phyloP scores from a whole-genome alignment of 495 filamentous ascomycete genomes.

The Tuber brumale region DNA sequence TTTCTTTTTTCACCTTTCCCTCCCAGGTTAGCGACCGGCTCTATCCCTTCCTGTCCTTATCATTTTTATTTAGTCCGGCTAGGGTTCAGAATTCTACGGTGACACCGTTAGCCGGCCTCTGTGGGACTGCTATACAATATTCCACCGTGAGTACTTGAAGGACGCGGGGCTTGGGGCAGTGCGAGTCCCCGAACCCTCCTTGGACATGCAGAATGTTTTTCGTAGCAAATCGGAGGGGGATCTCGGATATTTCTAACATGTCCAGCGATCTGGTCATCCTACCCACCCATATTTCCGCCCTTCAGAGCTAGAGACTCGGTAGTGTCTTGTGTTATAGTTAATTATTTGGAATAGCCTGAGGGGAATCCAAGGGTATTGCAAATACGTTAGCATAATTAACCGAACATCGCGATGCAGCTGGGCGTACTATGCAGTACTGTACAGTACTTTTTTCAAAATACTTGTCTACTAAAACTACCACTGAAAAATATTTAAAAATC shows the following conservation, averaged over 20 bases:
- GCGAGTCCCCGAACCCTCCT: background rate
- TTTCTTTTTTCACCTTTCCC: background rate
- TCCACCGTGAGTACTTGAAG: background rate
- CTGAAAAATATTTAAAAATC: no score
- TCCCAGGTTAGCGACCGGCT: background rate
- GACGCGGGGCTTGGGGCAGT: background rate
- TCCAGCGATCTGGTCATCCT: background rate
- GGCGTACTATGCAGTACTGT: no score
- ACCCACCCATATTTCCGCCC: background rate
- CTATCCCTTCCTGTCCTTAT: background rate
- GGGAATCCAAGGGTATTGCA: background rate
- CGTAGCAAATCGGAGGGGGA: background rate
- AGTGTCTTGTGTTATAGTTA: background rate
- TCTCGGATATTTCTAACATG: background rate
- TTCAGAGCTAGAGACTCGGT: background rate
- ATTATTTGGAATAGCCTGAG: background rate
- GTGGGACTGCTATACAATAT: background rate
- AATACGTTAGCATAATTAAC: no score
- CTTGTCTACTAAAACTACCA: no score
- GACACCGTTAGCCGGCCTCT: background rate
- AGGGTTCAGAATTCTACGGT: background rate
- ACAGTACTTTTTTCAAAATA: no score
- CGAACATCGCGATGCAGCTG: no score
- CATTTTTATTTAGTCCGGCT: background rate
- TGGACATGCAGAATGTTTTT: background rate